Evolutionary conservation across 2,329 filamentous ascomycete species (phyloP), one percentile per base, ranked within the genome.

Genomic region (Colletotrichum shisoi): DNA sequence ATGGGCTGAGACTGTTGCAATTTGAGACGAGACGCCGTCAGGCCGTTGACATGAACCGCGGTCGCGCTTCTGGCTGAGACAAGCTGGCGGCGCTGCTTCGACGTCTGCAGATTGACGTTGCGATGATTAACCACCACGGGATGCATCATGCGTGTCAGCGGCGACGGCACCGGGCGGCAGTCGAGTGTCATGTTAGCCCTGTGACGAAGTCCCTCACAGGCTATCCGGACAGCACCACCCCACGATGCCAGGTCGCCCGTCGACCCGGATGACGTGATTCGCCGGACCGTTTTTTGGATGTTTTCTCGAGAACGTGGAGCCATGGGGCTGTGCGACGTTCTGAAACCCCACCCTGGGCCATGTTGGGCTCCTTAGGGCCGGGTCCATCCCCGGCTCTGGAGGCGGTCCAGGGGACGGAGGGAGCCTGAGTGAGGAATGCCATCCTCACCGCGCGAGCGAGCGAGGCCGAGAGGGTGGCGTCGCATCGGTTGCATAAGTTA

Each of bases 311-410:
- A 49, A 57, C 51, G 44, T 48, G 58, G 59, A 21, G 48, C 40
- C 62, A 64, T 19, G 62, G 62, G 62, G 27, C 61, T 64, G 57
- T 19, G 42, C 57, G 40, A 46, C 63, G 24, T 54, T 61, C 58
- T 44, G 37, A 66, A 54, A 62, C 57, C 44, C 42, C 62, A 61
- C 58, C 53, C 64, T 67, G 42, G 53, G 53, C 61, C 57, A 13
- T 60, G 39, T 12, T 34, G 15, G 19, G 34, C 11, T 34, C 49
- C 9, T 37, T 44, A 40, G 48, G 21, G 6, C 37, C 13, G 9
- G 19, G 44, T 37, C 13, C 34, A 62, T 31, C 9, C 4, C 13
- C 8, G 19, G 15, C 48, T 42, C 21, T 51, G 31, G 24, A 24
- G 24, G 11, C 13, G 24, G 53, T 6, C 40, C 27, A 39, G 27